Evolutionary conservation across 352 stramenopile genomes (phyloP).

Genomic region (Pythium myriotylum): DNA sequence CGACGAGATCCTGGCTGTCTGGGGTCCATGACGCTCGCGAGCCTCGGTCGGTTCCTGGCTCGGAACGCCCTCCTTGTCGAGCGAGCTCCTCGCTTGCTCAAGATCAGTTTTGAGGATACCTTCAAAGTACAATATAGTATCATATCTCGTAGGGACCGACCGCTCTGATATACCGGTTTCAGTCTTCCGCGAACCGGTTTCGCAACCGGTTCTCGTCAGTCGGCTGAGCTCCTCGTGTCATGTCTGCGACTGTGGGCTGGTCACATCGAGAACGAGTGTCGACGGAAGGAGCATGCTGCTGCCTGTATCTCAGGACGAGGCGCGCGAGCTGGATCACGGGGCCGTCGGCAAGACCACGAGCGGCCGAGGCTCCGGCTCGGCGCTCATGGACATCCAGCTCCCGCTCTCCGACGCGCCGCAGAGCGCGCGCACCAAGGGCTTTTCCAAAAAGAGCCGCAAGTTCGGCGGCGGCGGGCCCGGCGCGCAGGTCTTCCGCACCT

Average conservation of each 20-base stretch:
- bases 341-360: conserved; percentile 1
- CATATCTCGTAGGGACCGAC: too few species aligned
- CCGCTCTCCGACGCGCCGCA: conserved; percentile 14
- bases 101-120: too few species aligned
- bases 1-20: too few species aligned
- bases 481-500: conserved; percentile 68
- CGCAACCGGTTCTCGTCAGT: not conserved
- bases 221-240: conserved; percentile 13
- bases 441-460: conserved; percentile 22
- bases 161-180: too few species aligned
- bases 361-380: conserved; percentile 2
- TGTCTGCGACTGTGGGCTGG: not conserved
- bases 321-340: conserved; percentile 7
- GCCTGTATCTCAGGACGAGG: conserved; percentile 28
- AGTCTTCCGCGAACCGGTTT: too few species aligned
- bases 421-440: conserved; percentile 9
- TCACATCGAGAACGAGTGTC: not conserved
- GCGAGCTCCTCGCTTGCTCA: too few species aligned
- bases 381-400: conserved; percentile 8
- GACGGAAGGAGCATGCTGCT: conserved; percentile 18
- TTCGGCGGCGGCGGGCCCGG: conserved; percentile 16
- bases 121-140: too few species aligned
- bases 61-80: too few species aligned
- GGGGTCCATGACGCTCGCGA: too few species aligned
- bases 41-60: too few species aligned